phyloP scores from a whole-genome alignment of 768 basidiomycete genomes.

The Xerocomellus intermedius region DNA sequence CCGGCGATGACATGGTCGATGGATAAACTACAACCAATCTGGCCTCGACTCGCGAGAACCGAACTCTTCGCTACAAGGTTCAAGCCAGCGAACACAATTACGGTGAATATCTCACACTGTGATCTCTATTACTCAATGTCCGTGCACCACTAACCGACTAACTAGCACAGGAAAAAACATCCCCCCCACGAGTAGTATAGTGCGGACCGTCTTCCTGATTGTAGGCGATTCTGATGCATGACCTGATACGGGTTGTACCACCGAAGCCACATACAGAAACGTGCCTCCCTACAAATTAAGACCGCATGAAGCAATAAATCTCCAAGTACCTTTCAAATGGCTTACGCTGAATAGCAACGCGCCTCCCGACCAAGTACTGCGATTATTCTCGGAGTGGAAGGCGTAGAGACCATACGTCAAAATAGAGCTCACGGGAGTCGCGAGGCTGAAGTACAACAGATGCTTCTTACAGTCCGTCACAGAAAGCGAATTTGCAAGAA shows the following conservation, averaged over 20 bases:
- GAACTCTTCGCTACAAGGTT: slow-evolving; percentile 1
- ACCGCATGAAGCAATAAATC: neutral
- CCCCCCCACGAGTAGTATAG: slow-evolving; percentile 57
- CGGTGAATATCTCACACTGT: neutral
- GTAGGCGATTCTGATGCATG: slow-evolving; percentile 35
- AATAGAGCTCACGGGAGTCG: slow-evolving; percentile 83
- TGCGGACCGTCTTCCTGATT: slow-evolving; percentile 45
- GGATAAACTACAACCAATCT: slow-evolving; percentile 5
- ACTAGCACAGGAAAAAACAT: slow-evolving; percentile 71
- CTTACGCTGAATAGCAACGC: slow-evolving; percentile 84
- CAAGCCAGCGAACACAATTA: neutral
- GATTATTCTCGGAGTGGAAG: slow-evolving; percentile 39
- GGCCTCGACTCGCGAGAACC: neutral
- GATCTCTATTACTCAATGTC: slow-evolving; percentile 34
- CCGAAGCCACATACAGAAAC: slow-evolving; percentile 92
- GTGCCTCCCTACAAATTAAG: slow-evolving; percentile 68
- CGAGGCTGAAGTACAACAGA: slow-evolving; percentile 72
- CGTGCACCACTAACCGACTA: slow-evolving; percentile 60
- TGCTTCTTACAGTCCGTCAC: slow-evolving; percentile 69
- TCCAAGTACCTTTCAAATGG: slow-evolving; percentile 4
- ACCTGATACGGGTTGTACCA: slow-evolving; percentile 73
- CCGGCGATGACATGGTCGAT: slow-evolving; percentile 27
- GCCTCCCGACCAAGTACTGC: slow-evolving; percentile 61
- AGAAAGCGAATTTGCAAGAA: slow-evolving; percentile 74
- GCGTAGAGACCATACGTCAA: slow-evolving; percentile 69